Evolutionary conservation across 345 rosid species (phyloP).

Genomic region (Geranium rotundifolium): DNA sequence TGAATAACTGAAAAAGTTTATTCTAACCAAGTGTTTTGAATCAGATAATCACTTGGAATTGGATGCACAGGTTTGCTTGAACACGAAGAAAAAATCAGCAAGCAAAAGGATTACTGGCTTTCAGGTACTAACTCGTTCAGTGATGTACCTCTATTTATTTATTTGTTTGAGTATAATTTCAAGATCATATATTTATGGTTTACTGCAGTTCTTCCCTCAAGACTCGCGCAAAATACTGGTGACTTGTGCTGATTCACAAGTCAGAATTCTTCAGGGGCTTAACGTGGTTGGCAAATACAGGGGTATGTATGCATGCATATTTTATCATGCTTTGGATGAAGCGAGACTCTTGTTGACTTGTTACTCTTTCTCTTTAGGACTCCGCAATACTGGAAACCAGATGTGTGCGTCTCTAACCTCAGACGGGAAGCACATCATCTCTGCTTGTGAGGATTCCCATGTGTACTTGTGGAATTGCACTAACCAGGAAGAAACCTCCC

Average conservation of each 20-base stretch:
- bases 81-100: constrained; percentile 58
- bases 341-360: too few species aligned
- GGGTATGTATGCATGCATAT: constrained; percentile 26
- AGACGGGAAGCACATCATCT: constrained; percentile 71
- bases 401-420: constrained; percentile 54
- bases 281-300: constrained; percentile 61
- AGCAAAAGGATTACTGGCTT: constrained; percentile 70
- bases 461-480: constrained; percentile 64
- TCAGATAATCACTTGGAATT: constrained; percentile 67
- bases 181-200: background rate
- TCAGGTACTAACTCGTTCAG: constrained; percentile 31
- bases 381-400: constrained; percentile 45
- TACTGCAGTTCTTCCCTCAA: constrained; percentile 49
- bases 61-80: constrained; percentile 53
- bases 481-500: constrained; percentile 18
- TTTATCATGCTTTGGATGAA: background rate
- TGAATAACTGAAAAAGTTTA: too few species aligned
- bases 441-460: constrained; percentile 66
- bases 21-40: background rate
- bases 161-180: background rate
- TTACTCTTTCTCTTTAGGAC: constrained; percentile 25
- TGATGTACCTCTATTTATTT: background rate
- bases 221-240: constrained; percentile 76
- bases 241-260: constrained; percentile 76
- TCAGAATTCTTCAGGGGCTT: constrained; percentile 67